Conservation (phyloP, 768 basidiomycete genomes). For the Leucocoprinus sp. region DNA sequence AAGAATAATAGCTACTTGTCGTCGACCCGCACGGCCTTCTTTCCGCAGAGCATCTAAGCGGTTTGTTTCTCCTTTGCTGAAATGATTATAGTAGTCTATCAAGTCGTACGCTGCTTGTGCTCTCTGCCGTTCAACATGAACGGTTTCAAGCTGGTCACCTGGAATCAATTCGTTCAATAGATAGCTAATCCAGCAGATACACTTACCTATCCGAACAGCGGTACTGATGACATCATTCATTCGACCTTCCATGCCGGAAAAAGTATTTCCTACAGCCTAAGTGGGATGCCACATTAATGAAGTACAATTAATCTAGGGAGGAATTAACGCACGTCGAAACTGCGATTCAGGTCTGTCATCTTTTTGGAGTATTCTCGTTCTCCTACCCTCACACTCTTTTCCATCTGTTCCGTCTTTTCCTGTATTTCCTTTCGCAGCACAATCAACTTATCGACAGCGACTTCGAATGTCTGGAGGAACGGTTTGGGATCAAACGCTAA, state of each 20-base stretch:
- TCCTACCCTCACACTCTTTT: slow-evolving; percentile 80
- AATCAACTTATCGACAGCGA: slow-evolving; percentile 83
- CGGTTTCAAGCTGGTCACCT: slow-evolving; percentile 95
- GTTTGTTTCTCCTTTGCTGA: slow-evolving; percentile 73
- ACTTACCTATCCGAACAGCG: slow-evolving; percentile 84
- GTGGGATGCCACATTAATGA: slow-evolving; percentile 5
- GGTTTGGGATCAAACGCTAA: slow-evolving; percentile 92
- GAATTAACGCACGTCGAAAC: slow-evolving; percentile 70
- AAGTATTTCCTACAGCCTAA: slow-evolving; percentile 83
- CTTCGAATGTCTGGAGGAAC: slow-evolving; percentile 88
- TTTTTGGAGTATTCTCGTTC: slow-evolving; percentile 94
- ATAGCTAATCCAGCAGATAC: background rate
- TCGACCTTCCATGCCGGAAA: slow-evolving; percentile 80
- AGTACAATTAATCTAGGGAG: background rate
- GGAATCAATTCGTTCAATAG: slow-evolving; percentile 9
- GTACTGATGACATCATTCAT: slow-evolving; percentile 93
- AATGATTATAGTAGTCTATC: slow-evolving; percentile 90
- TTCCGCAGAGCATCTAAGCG: slow-evolving; percentile 71
- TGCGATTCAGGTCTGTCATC: slow-evolving; percentile 86
- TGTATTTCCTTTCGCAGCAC: slow-evolving; percentile 86
- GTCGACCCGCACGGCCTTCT: slow-evolving; percentile 83
- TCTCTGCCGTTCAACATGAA: slow-evolving; percentile 85
- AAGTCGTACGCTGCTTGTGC: slow-evolving; percentile 93
- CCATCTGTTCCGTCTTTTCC: slow-evolving; percentile 82
- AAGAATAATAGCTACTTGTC: slow-evolving; percentile 81